phyloP scores from a whole-genome alignment of 352 stramenopile genomes.

The Phytophthora sp. region DNA sequence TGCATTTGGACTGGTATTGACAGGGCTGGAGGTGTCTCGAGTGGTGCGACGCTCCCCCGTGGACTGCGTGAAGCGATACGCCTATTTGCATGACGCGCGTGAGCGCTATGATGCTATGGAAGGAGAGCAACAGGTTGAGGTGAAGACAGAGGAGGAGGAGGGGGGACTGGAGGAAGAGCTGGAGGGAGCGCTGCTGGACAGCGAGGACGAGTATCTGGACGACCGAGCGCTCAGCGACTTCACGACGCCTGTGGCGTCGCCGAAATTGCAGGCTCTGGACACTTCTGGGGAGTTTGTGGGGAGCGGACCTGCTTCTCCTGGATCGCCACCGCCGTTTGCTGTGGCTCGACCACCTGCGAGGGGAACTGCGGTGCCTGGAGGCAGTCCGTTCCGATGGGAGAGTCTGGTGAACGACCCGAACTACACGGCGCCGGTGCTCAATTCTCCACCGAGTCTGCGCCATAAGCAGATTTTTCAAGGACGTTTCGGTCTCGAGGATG shows the following conservation, averaged over 20 bases:
- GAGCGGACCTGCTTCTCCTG: constrained; percentile 45
- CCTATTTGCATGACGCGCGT: constrained; percentile 60
- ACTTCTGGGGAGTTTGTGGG: constrained; percentile 56
- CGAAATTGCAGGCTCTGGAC: constrained; percentile 61
- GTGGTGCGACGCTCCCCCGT: constrained; percentile 64
- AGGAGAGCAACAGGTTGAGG: constrained; percentile 21
- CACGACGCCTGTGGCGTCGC: constrained; percentile 61
- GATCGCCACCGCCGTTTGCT: constrained; percentile 77
- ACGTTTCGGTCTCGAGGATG: constrained; percentile 50
- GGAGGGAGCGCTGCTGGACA: constrained; percentile 29
- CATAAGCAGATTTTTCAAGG: constrained; percentile 37
- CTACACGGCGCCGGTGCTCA: constrained; percentile 61
- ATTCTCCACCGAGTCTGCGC: constrained; percentile 45
- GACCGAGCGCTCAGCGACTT: constrained; percentile 71
- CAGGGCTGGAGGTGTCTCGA: constrained; percentile 76
- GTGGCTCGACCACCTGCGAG: constrained; percentile 27
- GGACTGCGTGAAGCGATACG: constrained; percentile 86
- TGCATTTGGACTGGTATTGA: constrained; percentile 14
- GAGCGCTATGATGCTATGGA: constrained; percentile 36
- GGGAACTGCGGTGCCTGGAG: constrained; percentile 12
- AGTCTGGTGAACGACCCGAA: constrained; percentile 64
- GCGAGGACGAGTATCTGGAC: constrained; percentile 42
- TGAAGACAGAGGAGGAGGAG: constrained; percentile 17
- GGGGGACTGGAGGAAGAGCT: constrained; percentile 21
- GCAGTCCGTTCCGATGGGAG: constrained; percentile 76